Percentiles rank a stretch among this genome's conserved stretches.
Evolutionary conservation across 768 basidiomycete species (phyloP).

Genomic region (Multifurca ochricompacta): DNA sequence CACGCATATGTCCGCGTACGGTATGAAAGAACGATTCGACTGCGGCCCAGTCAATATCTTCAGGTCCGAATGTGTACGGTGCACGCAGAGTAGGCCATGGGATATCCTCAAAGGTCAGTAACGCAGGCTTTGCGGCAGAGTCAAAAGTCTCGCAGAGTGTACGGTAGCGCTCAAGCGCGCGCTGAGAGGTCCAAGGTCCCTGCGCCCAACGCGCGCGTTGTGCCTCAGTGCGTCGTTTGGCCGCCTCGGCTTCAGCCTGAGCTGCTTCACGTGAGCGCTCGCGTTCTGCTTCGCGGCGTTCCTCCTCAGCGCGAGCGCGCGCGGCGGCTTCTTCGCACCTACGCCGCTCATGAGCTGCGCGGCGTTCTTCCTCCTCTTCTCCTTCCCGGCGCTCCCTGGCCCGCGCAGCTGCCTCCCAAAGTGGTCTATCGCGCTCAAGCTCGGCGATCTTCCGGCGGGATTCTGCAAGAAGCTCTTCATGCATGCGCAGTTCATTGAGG

Average conservation of each 20-base stretch:
- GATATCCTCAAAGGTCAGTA: constrained; percentile 52
- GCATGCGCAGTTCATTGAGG: constrained; percentile 23
- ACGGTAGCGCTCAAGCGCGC: constrained; percentile 67
- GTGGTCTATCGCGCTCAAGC: constrained; percentile 52
- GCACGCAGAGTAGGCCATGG: constrained; percentile 69
- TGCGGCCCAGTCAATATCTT: constrained; percentile 62
- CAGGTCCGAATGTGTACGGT: constrained; percentile 44
- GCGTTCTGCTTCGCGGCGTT: constrained; percentile 22
- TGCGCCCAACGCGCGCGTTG: constrained; percentile 44
- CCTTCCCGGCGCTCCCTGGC: constrained; percentile 20
- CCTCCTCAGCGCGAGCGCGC: constrained; percentile 29
- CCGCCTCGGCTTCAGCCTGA: constrained; percentile 19
- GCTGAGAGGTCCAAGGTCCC: constrained; percentile 53
- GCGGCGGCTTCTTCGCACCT: constrained; percentile 29
- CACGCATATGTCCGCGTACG: constrained; percentile 43
- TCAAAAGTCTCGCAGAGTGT: constrained; percentile 57
- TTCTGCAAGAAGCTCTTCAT: constrained; percentile 44
- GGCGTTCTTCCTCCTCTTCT: constrained; percentile 25
- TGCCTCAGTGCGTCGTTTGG: constrained; percentile 38
- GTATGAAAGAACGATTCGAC: constrained; percentile 65
- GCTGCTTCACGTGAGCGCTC: constrained; percentile 24
- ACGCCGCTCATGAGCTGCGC: constrained; percentile 23
- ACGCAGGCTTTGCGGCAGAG: constrained; percentile 37
- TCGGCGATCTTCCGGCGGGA: constrained; percentile 62
- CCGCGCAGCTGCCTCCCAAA: constrained; percentile 51